A percentile compares a stretch with the other conserved stretches of the same genome.
Conservation (phyloP, 768 basidiomycete species). For the Sistotremastrum suecicum region DNA sequence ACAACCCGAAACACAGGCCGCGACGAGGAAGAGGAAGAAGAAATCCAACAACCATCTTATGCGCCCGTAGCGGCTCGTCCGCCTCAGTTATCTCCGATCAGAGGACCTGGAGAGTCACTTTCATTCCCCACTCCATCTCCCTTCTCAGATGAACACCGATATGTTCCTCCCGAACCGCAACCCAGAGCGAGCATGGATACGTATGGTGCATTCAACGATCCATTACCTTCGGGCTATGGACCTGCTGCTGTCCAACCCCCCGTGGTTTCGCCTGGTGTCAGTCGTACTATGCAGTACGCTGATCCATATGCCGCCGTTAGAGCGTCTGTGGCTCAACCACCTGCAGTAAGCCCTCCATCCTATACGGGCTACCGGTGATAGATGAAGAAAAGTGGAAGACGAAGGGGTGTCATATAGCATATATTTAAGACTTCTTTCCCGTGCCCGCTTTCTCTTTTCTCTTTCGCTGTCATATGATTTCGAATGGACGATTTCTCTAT, state of each 20-base stretch:
- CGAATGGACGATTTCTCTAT: too few species aligned
- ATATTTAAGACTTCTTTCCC: too few species aligned
- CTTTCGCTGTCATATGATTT: too few species aligned
- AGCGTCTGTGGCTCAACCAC: constrained; percentile 30
- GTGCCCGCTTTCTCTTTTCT: too few species aligned
- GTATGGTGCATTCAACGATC: constrained; percentile 86
- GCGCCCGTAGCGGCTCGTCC: constrained; percentile 24
- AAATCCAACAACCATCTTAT: constrained; percentile 16
- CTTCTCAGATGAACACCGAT: constrained; percentile 11
- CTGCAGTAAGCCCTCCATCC: not conserved
- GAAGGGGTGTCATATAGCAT: too few species aligned
- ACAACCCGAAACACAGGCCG: constrained; percentile 30
- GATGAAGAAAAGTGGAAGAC: too few species aligned
- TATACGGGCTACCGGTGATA: too few species aligned
- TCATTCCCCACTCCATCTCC: constrained; percentile 14
- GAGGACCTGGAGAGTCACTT: constrained; percentile 9
- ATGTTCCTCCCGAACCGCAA: constrained; percentile 18
- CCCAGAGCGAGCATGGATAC: constrained; percentile 64
- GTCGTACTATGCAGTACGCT: constrained; percentile 88
- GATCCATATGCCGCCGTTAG: constrained; percentile 79
- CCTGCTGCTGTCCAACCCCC: constrained; percentile 19
- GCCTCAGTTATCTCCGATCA: constrained; percentile 18
- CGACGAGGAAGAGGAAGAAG: constrained; percentile 37
- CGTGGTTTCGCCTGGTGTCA: constrained; percentile 43
- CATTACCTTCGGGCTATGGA: constrained; percentile 64